phyloP scores from a whole-genome alignment of 306 rosid genomes.

The Abrus precatorius region DNA sequence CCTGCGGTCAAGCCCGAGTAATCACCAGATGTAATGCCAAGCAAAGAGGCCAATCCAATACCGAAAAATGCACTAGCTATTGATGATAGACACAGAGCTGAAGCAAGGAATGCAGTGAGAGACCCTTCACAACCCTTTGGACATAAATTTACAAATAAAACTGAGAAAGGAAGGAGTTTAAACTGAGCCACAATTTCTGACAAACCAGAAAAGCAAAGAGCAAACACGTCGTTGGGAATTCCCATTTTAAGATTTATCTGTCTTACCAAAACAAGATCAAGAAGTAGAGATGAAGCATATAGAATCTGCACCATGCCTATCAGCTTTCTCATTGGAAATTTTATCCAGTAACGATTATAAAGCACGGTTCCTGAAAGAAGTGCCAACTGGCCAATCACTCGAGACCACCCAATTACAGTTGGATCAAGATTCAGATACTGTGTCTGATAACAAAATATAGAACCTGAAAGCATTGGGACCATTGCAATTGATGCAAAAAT shows the following conservation, averaged over 20 bases:
- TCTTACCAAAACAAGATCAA: constrained; percentile 77
- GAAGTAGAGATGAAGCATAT: constrained; percentile 77
- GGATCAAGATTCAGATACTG: constrained; percentile 81
- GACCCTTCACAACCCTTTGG: constrained; percentile 95
- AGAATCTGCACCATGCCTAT: constrained; percentile 65
- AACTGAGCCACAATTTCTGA: constrained; percentile 84
- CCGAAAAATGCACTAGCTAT: constrained; percentile 80
- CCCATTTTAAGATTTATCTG: constrained; percentile 75
- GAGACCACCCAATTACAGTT: constrained; percentile 74
- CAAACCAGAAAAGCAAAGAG: constrained; percentile 79
- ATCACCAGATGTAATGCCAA: constrained; percentile 70
- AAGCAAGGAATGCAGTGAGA: constrained; percentile 84
- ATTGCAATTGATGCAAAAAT: constrained; percentile 74
- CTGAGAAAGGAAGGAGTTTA: constrained; percentile 84
- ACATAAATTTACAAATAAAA: constrained; percentile 71
- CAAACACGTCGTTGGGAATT: constrained; percentile 71
- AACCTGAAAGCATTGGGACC: constrained; percentile 85
- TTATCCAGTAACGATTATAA: constrained; percentile 70
- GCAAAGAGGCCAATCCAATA: constrained; percentile 74
- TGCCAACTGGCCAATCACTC: constrained; percentile 79
- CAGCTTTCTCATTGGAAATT: constrained; percentile 68
- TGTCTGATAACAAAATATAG: constrained; percentile 89
- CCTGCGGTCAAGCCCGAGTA: constrained; percentile 78
- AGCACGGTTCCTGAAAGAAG: constrained; percentile 78
- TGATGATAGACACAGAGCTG: constrained; percentile 75